Percentiles rank a stretch among this genome's conserved stretches.
These are phyloP conservation scores for Ogataea nonfermentans DNA, from an alignment of 805 yeast species.

Conservation along the genomic window DNA sequence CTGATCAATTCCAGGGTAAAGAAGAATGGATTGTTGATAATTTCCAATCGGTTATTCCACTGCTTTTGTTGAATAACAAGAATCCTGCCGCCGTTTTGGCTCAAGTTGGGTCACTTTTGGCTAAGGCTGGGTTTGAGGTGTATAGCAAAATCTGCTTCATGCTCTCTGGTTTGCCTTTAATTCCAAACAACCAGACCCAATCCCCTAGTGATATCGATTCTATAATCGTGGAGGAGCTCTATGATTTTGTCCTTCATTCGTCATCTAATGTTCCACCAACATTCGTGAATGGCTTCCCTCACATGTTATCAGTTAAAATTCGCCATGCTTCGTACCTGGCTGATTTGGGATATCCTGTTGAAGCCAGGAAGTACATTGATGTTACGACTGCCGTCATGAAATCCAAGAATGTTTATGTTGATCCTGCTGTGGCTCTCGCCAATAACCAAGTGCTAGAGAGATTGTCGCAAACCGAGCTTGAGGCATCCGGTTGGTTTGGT, in stretches of 20 bases:
- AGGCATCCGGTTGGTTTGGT: conserved; percentile 68
- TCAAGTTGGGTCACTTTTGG: conserved; percentile 37
- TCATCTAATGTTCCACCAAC: conserved; percentile 36
- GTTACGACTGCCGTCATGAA: conserved; percentile 40
- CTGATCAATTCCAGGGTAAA: conserved; percentile 23
- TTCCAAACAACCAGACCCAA: conserved; percentile 21
- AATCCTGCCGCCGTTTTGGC: conserved; percentile 24
- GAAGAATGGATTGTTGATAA: conserved; percentile 32
- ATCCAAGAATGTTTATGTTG: conserved; percentile 35
- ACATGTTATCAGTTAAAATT: conserved; percentile 58
- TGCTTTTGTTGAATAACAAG: conserved; percentile 28
- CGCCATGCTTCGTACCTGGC: conserved; percentile 67
- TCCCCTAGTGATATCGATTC: conserved; percentile 39
- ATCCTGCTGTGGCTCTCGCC: conserved; percentile 33
- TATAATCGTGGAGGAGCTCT: conserved; percentile 62
- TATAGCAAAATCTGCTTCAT: conserved; percentile 41
- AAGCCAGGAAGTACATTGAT: conserved; percentile 66
- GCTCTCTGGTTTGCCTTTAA: conserved; percentile 32
- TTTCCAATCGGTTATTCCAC: conserved; percentile 31
- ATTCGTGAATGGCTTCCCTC: conserved; percentile 39
- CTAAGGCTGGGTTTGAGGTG: conserved; percentile 34
- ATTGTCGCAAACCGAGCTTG: conserved; percentile 40
- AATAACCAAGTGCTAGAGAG: conserved; percentile 44
- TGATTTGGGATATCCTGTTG: conserved; percentile 58
- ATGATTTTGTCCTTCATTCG: conserved; percentile 51